phyloP scores from a whole-genome alignment of 768 basidiomycete species.

The Amanita jacksonii region DNA sequence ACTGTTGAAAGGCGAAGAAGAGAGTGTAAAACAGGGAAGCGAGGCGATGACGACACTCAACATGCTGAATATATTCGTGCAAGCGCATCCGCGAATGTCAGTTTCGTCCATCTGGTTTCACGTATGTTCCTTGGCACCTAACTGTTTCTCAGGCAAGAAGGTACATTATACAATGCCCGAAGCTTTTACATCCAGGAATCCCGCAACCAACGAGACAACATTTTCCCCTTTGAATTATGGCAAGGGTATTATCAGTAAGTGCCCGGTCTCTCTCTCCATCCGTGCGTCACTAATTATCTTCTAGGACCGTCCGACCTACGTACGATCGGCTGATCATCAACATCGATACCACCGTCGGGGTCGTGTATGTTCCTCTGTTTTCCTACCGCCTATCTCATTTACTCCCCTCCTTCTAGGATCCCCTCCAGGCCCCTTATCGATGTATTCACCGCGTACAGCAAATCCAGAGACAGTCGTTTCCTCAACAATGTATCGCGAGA shows the following conservation, averaged over 20 bases:
- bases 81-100: conserved; percentile 4
- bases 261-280: not conserved
- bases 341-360: not conserved
- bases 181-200: conserved; percentile 5
- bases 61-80: conserved; percentile 8
- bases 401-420: not conserved
- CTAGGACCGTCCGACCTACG: conserved; percentile 6
- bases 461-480: no score
- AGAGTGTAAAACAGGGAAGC: not conserved
- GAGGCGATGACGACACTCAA: conserved; percentile 4
- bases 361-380: not conserved
- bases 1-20: not conserved
- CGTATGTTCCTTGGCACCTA: not conserved
- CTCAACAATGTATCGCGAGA: no score
- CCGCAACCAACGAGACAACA: not conserved
- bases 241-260: conserved; percentile 6
- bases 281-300: not conserved
- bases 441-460: no score
- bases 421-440: no score
- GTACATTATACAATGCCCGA: conserved; percentile 2
- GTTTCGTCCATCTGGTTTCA: not conserved
- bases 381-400: no score
- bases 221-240: conserved; percentile 4
- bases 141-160: not conserved
- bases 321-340: conserved; percentile 2